phyloP scores from a whole-genome alignment of 2,329 filamentous ascomycete genomes.

The Aspergillus versicolor region DNA sequence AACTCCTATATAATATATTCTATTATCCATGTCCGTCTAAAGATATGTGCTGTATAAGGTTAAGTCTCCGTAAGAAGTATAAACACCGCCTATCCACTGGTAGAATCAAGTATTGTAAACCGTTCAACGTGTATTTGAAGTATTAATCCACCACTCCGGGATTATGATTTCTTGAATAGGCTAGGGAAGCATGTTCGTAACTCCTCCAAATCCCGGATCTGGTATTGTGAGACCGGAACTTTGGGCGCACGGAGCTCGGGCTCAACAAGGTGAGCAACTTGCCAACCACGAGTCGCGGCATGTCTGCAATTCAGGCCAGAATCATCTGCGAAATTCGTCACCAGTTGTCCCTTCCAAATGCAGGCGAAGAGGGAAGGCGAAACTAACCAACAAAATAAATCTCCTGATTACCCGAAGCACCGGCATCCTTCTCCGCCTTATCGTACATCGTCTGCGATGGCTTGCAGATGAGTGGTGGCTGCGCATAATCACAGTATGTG shows the following conservation, averaged over 20 bases:
- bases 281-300: slow-evolving; percentile 81
- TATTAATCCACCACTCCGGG: neutral
- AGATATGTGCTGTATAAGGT: slow-evolving; percentile 4
- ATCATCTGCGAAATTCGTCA: slow-evolving; percentile 60
- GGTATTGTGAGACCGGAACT: slow-evolving; percentile 67
- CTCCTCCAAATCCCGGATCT: slow-evolving; percentile 74
- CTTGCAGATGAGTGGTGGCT: slow-evolving; percentile 77
- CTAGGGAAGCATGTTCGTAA: slow-evolving; percentile 75
- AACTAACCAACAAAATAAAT: slow-evolving; percentile 89
- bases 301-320: slow-evolving; percentile 78
- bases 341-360: neutral
- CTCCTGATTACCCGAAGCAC: slow-evolving; percentile 63
- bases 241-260: slow-evolving; percentile 64
- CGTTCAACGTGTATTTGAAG: neutral
- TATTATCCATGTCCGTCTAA: neutral
- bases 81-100: neutral
- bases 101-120: neutral
- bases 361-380: neutral
- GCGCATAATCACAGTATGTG: slow-evolving; percentile 87
- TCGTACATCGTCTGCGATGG: slow-evolving; percentile 78
- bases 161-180: slow-evolving; percentile 65
- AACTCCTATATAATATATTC: slow-evolving; percentile 2
- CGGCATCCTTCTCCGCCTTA: slow-evolving; percentile 86
- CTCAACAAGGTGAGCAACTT: slow-evolving; percentile 80
- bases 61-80: neutral